Evolutionary conservation across 257 asterid species (phyloP), one percentile per base, ranked within the genome.

Genomic region (Solanum appendiculatum): DNA sequence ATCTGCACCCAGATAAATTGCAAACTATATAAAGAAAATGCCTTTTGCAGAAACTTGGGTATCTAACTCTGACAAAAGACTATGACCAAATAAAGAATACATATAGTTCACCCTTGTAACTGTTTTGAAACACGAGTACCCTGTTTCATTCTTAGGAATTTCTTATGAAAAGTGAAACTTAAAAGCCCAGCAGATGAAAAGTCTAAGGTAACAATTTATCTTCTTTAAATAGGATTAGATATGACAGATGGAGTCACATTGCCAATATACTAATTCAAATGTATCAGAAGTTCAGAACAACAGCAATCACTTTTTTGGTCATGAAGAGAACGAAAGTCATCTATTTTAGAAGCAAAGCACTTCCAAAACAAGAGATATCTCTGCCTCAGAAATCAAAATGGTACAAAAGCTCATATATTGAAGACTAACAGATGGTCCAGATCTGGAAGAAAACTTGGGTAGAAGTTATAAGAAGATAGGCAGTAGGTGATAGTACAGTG

Each of bases 1-100:
- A 97, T 97, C 99, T 97, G 93, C 89, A 88, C 78, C 66, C 66
- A 78, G 64, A 73, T 5, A 48, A 66, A 15, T 39, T 83, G 44
- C 63, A 64, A 84, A 29, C 40, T n/a, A 84, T 64, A 69, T 63
- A 27, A 51, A 51, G 15, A 63, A 5, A 84, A 66, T 66, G 27
- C 33, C 39, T 85, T 27, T 25, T 37, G 46, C 81, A 72, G 16
- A 72, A 72, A 34, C 81, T 72, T 72, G 46, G 80, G 29, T 72
- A 72, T 36, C 48, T 68, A 2, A 36, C 81, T 72, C 29, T 21
- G 18, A 66, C 51, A 85, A 27, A 75, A 75, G 36, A 40, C 54
- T 75, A 18, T 70, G 83, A 75, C 58, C 54, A 37, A 40, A 34
- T 69, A 69, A 33, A 15, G n/a, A 20, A 31, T 33, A 69, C 42